phyloP scores from a whole-genome alignment of 192 early-diverging fungal species.

The Backusella westeae region DNA sequence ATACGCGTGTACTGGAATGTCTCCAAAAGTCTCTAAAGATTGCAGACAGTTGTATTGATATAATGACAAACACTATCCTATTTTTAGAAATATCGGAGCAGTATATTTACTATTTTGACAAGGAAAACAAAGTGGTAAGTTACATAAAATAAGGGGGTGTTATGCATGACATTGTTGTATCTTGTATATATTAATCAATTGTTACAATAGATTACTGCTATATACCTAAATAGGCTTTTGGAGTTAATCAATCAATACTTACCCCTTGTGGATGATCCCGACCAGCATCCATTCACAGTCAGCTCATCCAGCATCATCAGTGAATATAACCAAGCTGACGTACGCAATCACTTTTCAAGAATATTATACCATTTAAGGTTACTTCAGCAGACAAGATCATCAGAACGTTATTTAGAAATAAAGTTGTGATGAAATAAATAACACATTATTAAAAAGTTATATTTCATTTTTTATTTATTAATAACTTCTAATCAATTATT shows the following conservation, averaged over 20 bases:
- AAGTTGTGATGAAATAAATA: not conserved
- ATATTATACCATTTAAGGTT: not conserved
- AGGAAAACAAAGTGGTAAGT: conserved; percentile 70
- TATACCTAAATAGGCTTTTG: conserved; percentile 91
- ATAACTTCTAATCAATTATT: not conserved
- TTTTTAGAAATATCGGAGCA: conserved; percentile 96
- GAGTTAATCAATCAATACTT: conserved; percentile 87
- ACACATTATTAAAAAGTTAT: not conserved
- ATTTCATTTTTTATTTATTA: not conserved
- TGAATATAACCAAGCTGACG: conserved; percentile 17
- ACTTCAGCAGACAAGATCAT: not conserved
- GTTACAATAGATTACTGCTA: conserved; percentile 61
- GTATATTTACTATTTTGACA: conserved; percentile 93
- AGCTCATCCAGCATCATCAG: conserved; percentile 59
- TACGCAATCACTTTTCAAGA: not conserved
- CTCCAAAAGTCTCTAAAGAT: conserved; percentile 95
- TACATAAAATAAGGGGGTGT: not conserved
- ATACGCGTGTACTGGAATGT: conserved; percentile 84
- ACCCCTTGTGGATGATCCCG: conserved; percentile 65
- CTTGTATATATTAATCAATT: not conserved
- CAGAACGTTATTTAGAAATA: not conserved
- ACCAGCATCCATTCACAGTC: conserved; percentile 56
- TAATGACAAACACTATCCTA: conserved; percentile 79
- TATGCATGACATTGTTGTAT: not conserved
- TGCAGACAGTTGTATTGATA: conserved; percentile 92